Evolutionary conservation across 1,284 basidiomycete species (phyloP), one percentile per base, ranked within the genome.

Genomic region (Ganoderma leucocontextum): DNA sequence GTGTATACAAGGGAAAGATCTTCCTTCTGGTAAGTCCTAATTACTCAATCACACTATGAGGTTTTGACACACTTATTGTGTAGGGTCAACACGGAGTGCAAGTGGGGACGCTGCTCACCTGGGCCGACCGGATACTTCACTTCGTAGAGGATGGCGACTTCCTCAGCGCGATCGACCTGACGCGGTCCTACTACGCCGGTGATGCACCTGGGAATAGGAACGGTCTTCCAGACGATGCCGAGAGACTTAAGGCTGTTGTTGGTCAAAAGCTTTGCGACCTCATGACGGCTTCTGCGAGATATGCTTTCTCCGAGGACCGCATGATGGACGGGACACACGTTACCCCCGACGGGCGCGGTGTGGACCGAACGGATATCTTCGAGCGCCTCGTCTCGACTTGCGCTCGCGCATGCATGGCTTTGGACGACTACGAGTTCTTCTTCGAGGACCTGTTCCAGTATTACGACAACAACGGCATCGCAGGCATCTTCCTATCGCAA

Each of bases 271-370:
- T 98, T 69, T 87, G 85, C 42, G 94, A 94, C 71, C 86, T 99
- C 57, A 94, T 99, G 91, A 81, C 84, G 5, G 96, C 97, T 0
- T 98, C 97, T 0, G 86, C 94, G 41, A 88, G 87, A 38, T 99
- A 97, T 80, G 90, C 94, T 0, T 99, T 99, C 79, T 97, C 96
- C 3, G 95, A 98, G 74, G 96, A 98, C 12, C 91, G 97, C 19
- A 91, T 99, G 88, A 91, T 86, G 25, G 97, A 98, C 78, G 89
- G 86, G 57, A 98, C 96, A 0, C 96, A 98, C 79, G 82, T 86
- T 67, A 93, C 91, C 22, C 83, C 89, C 3, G 93, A 96, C 75
- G 94, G 95, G 17, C 89, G 96, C 44, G 97, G 97, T 33, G 95
- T 98, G 6, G 96, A 99, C 78, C 88, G 96, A 49, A 98, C 96